These are phyloP conservation scores for Diospyros kaki DNA, from an alignment of 148 eudicot species.

Conservation along the genomic window DNA sequence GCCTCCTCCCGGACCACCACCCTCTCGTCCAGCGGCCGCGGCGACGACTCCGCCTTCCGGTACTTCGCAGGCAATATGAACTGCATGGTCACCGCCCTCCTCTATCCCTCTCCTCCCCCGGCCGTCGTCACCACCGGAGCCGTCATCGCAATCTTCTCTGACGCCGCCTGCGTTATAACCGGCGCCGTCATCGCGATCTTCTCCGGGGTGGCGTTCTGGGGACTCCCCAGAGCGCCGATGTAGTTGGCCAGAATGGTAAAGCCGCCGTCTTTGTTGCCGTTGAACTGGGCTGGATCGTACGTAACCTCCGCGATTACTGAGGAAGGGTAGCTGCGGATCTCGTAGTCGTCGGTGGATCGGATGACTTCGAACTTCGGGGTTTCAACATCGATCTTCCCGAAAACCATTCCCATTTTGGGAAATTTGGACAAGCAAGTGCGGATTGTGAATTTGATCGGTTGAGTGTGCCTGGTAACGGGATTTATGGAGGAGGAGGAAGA, in stretches of 20 bases:
- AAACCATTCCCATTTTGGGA: slow-evolving; percentile 44
- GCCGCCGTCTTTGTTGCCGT: slow-evolving; percentile 67
- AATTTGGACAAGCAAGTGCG: not conserved
- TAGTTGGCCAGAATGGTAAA: slow-evolving; percentile 61
- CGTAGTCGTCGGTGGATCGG: slow-evolving; percentile 47
- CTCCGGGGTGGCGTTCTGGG: slow-evolving; percentile 54
- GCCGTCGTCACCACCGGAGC: slow-evolving; percentile 44
- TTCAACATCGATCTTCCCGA: slow-evolving; percentile 56
- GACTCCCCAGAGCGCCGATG: slow-evolving; percentile 70
- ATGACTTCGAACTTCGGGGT: slow-evolving; percentile 56
- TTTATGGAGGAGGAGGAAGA: not conserved
- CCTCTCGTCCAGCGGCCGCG: slow-evolving; percentile 78
- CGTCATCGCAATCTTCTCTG: slow-evolving; percentile 50
- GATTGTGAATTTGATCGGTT: too few relatives aligned
- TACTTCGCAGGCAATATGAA: slow-evolving; percentile 70
- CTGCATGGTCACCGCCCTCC: slow-evolving; percentile 50
- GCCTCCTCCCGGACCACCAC: slow-evolving; percentile 66
- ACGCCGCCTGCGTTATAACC: slow-evolving; percentile 36
- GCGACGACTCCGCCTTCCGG: slow-evolving; percentile 55
- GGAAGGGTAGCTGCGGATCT: slow-evolving; percentile 60
- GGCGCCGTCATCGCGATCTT: slow-evolving; percentile 70
- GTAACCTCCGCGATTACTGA: slow-evolving; percentile 58
- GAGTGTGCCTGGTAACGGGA: not conserved
- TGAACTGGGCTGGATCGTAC: slow-evolving; percentile 52
- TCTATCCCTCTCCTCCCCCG: slow-evolving; percentile 10